Percentiles rank a stretch among this genome's conserved stretches.
Conservation (phyloP, 768 basidiomycete species). For the Tulasnella calospora region DNA sequence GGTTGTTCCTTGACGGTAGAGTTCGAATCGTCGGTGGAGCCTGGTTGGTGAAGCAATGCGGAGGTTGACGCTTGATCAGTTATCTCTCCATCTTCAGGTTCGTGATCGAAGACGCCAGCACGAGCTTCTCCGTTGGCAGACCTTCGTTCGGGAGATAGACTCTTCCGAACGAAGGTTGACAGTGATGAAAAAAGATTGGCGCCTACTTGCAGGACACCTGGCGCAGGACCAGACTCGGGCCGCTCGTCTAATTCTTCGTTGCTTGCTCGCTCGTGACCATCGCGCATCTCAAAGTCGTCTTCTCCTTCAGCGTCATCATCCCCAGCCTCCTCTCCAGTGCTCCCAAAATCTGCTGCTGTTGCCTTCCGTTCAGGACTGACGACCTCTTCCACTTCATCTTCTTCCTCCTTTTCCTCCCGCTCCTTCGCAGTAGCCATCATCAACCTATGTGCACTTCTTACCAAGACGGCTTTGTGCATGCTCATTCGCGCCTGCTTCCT, state of each 20-base stretch:
- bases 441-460: constrained; percentile 25
- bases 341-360: background rate
- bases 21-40: background rate
- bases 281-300: background rate
- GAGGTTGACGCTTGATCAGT: background rate
- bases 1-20: background rate
- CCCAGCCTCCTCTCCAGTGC: background rate
- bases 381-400: constrained; percentile 25
- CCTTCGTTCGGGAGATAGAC: constrained; percentile 6
- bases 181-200: background rate
- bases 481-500: constrained; percentile 1
- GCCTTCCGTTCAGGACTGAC: constrained; percentile 25
- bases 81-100: background rate
- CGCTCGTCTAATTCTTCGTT: background rate
- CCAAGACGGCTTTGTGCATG: constrained; percentile 28
- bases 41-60: background rate
- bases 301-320: constrained; percentile 23
- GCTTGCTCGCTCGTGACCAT: background rate
- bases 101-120: background rate
- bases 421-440: constrained; percentile 13
- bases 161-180: constrained; percentile 15
- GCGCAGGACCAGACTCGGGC: background rate
- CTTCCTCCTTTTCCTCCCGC: constrained; percentile 24
- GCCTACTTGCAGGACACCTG: background rate
- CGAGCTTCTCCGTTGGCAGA: background rate